Base-by-base conservation (phyloP, 1,284 basidiomycete genomes). In the Boletus albobrunnescens region DNA sequence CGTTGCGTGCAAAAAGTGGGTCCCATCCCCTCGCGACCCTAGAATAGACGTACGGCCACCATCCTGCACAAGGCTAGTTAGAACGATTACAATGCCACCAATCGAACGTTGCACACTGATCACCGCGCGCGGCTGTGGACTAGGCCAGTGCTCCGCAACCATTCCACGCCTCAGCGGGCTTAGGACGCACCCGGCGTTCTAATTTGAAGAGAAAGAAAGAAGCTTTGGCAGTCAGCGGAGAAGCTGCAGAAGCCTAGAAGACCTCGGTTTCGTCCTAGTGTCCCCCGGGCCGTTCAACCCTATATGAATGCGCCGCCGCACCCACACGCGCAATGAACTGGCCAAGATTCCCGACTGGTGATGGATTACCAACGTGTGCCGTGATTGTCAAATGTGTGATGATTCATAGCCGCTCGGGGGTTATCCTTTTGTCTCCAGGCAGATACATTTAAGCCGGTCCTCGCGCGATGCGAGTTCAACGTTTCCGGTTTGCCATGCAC, bases 361-460 rank as follows among this genome's bases (percentile, higher is more conserved):
- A n/a, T n/a, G n/a, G 19, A 30, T 36, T 14, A 26, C 27, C 37
- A 36, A 13, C 3, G 16, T 12, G 36, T 53, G 38, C 40, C 37
- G 49, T 54, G 30, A 57, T 52, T n/a, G 26, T 8, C n/a, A 14
- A 31, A 49, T 23, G 41, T 23, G 13, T 31, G 8, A 24, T 8
- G 8, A 39, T 26, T 13, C 22, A 6, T 22, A 19, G 19, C 22
- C 7, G 6, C 6, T 4, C 17, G 17, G 28, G 30, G 6, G 24
- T 20, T 16, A 12, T 10, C 14, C 14, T 12, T 9, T 2, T 9
- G 27, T 6, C 9, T 10, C 31, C 32, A 16, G 23, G 16, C 14
- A 6, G 8, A 22, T 39, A 56, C 54, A 31, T 31, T 50, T 54
- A 54, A 56, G 1, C 17, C 35, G 23, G 13, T 23, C 14, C 14